Conservation (phyloP, 345 rosid genomes). For the Rhodamnia argentea region DNA sequence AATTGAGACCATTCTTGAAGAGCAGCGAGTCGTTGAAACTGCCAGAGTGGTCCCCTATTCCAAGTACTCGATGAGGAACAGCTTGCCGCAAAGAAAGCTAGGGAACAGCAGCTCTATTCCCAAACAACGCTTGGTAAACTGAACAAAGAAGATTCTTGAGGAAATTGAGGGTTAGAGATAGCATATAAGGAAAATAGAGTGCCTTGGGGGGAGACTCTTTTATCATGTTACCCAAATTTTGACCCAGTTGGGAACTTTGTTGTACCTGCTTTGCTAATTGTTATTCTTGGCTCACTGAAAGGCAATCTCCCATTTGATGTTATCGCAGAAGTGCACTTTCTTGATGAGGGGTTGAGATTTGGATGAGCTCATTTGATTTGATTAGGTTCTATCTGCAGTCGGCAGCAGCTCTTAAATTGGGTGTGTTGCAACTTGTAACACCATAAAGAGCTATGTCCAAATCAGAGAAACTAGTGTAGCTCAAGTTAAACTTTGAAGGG, state of each 20-base stretch:
- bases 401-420: background rate
- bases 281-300: background rate
- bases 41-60: constrained; percentile 87
- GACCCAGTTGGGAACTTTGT: background rate
- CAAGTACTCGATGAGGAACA: constrained; percentile 78
- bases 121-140: constrained; percentile 36
- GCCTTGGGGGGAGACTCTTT: background rate
- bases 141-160: constrained; percentile 57
- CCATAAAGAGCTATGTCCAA: background rate
- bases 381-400: background rate
- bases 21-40: constrained; percentile 33
- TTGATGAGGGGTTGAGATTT: background rate
- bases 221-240: background rate
- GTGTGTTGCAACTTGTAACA: background rate
- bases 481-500: background rate
- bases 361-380: background rate
- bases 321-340: background rate
- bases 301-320: background rate
- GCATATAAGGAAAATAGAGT: background rate
- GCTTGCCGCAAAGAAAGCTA: constrained; percentile 59
- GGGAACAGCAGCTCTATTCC: constrained; percentile 36
- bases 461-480: background rate
- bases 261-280: background rate
- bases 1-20: constrained; percentile 29
- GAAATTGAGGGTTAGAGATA: background rate